Conservation (phyloP, 768 basidiomycete genomes). For the Auricularia auricula-judae region DNA sequence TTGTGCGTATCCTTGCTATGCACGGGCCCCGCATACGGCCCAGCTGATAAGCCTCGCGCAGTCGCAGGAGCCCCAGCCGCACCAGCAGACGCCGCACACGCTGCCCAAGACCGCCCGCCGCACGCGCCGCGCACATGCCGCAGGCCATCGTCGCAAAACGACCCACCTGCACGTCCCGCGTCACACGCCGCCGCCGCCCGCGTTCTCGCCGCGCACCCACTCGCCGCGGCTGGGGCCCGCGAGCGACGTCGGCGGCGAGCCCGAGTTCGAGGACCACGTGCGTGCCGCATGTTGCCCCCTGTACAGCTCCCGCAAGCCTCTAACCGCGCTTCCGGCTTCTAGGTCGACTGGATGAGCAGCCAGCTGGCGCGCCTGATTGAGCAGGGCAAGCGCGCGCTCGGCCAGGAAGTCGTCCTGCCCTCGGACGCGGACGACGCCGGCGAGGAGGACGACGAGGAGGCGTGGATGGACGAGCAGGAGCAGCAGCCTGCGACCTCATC, state of each 20-base stretch:
- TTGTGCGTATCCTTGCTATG: neutral
- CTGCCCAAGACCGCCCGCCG: slow-evolving; percentile 27
- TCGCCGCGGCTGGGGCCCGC: slow-evolving; percentile 11
- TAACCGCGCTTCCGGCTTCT: slow-evolving; percentile 4
- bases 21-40: neutral
- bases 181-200: slow-evolving; percentile 16
- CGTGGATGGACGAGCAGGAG: neutral
- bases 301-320: neutral
- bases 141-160: slow-evolving; percentile 26
- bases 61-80: slow-evolving; percentile 19
- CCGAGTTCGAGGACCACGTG: slow-evolving; percentile 38
- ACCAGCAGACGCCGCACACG: slow-evolving; percentile 16
- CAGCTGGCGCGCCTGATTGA: slow-evolving; percentile 59
- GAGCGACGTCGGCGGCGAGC: slow-evolving; percentile 22
- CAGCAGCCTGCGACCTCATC: neutral
- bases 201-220: slow-evolving; percentile 11
- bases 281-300: slow-evolving; percentile 1
- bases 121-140: slow-evolving; percentile 23
- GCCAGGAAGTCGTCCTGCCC: slow-evolving; percentile 61
- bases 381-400: slow-evolving; percentile 68
- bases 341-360: slow-evolving; percentile 81
- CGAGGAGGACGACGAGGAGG: neutral
- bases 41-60: slow-evolving; percentile 3
- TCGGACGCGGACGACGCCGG: neutral
- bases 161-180: slow-evolving; percentile 14